Percentiles rank a stretch among this genome's conserved stretches.
These are phyloP conservation scores for Aspergillus hiratsukae DNA, from an alignment of 2,329 filamentous ascomycete species.

Conservation along the genomic window DNA sequence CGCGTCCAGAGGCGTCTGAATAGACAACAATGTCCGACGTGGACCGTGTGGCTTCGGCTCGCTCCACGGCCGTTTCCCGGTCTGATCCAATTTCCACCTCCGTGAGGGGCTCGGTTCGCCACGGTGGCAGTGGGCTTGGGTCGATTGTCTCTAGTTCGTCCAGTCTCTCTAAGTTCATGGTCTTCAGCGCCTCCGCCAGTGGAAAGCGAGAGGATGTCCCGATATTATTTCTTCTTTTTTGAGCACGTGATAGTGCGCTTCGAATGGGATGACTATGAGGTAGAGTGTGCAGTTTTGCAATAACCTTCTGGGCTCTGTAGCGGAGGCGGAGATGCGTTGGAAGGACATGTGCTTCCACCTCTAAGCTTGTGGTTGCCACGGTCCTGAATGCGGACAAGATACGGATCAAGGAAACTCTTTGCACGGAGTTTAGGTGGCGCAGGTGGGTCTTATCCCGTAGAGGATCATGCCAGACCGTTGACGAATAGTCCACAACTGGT, in stretches of 20 bases:
- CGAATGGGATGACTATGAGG: too few relatives aligned
- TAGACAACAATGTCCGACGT: conserved; percentile 11
- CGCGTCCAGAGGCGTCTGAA: conserved; percentile 15
- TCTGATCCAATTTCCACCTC: background rate
- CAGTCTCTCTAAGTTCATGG: too few relatives aligned
- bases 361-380: conserved; percentile 12
- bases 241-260: too few relatives aligned
- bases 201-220: too few relatives aligned
- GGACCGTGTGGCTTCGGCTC: conserved; percentile 7
- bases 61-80: background rate
- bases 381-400: conserved; percentile 18
- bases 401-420: conserved; percentile 14
- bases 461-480: conserved; percentile 19
- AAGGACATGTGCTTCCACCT: conserved; percentile 16
- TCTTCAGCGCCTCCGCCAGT: too few relatives aligned
- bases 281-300: too few relatives aligned
- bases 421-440: conserved; percentile 9
- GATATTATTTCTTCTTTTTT: too few relatives aligned
- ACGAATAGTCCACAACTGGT: conserved; percentile 21
- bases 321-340: conserved; percentile 4
- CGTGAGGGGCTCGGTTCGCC: background rate
- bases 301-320: too few relatives aligned
- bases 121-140: too few relatives aligned
- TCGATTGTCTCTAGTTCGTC: too few relatives aligned
- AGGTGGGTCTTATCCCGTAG: conserved; percentile 17